Evolutionary conservation across 768 basidiomycete genomes (phyloP).

Genomic region (Mycena filopes): DNA sequence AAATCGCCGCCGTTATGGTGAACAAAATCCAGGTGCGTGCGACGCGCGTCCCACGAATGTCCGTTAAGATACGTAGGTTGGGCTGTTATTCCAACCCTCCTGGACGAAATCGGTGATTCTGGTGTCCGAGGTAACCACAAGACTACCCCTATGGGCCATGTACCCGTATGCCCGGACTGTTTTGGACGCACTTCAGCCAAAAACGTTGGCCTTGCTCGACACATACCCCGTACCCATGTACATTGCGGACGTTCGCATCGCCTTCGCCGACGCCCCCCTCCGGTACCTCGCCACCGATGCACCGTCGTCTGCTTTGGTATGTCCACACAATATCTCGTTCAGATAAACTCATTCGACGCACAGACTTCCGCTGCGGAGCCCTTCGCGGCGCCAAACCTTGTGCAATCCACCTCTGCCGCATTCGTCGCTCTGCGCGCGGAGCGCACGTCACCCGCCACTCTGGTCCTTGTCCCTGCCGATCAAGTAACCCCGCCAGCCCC

Average conservation of each 20-base stretch:
- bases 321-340: slow-evolving; percentile 16
- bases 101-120: slow-evolving; percentile 61
- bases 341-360: neutral
- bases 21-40: slow-evolving; percentile 56
- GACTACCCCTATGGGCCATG: slow-evolving; percentile 63
- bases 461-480: slow-evolving; percentile 61
- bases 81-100: slow-evolving; percentile 58
- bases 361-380: slow-evolving; percentile 48
- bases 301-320: slow-evolving; percentile 3
- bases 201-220: slow-evolving; percentile 63
- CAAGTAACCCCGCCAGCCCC: slow-evolving; percentile 56
- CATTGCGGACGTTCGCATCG: slow-evolving; percentile 47
- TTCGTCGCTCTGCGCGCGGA: slow-evolving; percentile 54
- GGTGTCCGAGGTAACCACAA: slow-evolving; percentile 61
- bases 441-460: slow-evolving; percentile 36
- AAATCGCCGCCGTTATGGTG: slow-evolving; percentile 56
- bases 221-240: slow-evolving; percentile 63
- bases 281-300: slow-evolving; percentile 58
- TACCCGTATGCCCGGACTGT: slow-evolving; percentile 57
- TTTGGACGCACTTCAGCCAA: slow-evolving; percentile 56
- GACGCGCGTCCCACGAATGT: slow-evolving; percentile 7
- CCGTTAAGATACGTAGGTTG: slow-evolving; percentile 50
- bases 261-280: slow-evolving; percentile 58
- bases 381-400: slow-evolving; percentile 67
- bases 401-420: slow-evolving; percentile 65